phyloP scores from a whole-genome alignment of 192 early-diverging fungal genomes.

The Powellomyces hirtus region DNA sequence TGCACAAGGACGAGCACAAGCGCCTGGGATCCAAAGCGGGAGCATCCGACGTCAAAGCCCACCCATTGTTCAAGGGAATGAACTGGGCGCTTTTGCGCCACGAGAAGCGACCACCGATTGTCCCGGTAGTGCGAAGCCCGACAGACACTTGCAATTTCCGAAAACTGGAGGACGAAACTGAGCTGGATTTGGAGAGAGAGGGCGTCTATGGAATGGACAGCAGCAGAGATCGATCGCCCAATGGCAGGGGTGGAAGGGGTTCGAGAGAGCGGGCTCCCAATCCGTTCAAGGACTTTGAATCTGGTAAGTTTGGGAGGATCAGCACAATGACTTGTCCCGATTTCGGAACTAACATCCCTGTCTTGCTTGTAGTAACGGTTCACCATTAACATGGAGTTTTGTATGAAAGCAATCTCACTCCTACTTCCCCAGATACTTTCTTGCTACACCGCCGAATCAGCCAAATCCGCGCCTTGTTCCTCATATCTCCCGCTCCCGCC shows the following conservation, averaged over 20 bases:
- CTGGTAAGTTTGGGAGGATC: conserved; percentile 15
- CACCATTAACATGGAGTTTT: too few species aligned
- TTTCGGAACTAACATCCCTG: too few species aligned
- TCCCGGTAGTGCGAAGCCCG: conserved; percentile 47
- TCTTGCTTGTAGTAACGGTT: too few species aligned
- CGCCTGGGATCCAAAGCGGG: conserved; percentile 86
- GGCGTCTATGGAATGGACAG: background rate
- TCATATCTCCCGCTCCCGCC: too few species aligned
- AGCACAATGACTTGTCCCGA: too few species aligned
- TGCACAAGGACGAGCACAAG: conserved; percentile 86
- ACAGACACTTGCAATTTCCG: conserved; percentile 70
- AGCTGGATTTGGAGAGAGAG: conserved; percentile 68
- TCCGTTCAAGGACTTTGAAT: conserved; percentile 29
- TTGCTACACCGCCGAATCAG: too few species aligned
- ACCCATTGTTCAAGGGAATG: conserved; percentile 85
- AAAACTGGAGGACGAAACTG: conserved; percentile 59
- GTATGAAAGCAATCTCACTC: too few species aligned
- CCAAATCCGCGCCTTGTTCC: too few species aligned
- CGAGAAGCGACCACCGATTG: conserved; percentile 74
- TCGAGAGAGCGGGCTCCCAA: conserved; percentile 1
- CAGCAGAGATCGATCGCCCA: background rate
- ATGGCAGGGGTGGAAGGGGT: background rate
- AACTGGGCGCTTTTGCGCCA: conserved; percentile 93
- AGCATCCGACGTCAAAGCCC: conserved; percentile 89
- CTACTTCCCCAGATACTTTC: too few species aligned